Percentiles rank a stretch among this genome's conserved stretches.
Conservation (phyloP, 805 yeast genomes). For the Metschnikowia kofuensis region DNA sequence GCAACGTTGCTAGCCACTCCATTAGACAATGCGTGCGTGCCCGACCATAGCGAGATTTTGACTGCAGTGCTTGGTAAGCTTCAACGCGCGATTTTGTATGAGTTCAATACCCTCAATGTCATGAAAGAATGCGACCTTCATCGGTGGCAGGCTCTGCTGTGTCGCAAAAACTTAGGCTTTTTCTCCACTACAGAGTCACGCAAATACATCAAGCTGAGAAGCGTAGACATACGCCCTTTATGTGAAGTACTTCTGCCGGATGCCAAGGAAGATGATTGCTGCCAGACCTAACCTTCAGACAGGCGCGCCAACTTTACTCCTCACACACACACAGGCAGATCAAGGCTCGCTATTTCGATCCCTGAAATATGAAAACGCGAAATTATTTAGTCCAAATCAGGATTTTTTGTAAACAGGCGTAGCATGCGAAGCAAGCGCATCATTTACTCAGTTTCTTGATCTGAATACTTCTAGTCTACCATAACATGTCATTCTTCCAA, state of each 20-base stretch:
- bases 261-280: neutral
- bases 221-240: conserved; percentile 8
- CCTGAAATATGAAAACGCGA: neutral
- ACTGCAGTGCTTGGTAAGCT: conserved; percentile 13
- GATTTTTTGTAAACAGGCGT: conserved; percentile 16
- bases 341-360: neutral
- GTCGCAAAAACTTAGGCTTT: neutral
- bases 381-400: conserved; percentile 10
- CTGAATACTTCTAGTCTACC: neutral
- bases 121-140: conserved; percentile 18
- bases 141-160: conserved; percentile 7
- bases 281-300: no score
- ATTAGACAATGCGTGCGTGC: conserved; percentile 4
- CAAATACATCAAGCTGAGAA: conserved; percentile 5
- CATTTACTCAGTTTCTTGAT: neutral
- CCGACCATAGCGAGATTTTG: conserved; percentile 8
- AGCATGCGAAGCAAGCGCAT: conserved; percentile 3
- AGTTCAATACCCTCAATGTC: conserved; percentile 21
- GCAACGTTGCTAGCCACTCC: conserved; percentile 11
- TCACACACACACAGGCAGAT: no score
- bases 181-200: neutral
- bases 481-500: conserved; percentile 38
- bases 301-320: no score
- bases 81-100: conserved; percentile 16
- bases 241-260: conserved; percentile 3